Percentiles rank a stretch among this genome's conserved stretches.
Conservation (phyloP, 441 rosid species). For the Eruca vesicaria region DNA sequence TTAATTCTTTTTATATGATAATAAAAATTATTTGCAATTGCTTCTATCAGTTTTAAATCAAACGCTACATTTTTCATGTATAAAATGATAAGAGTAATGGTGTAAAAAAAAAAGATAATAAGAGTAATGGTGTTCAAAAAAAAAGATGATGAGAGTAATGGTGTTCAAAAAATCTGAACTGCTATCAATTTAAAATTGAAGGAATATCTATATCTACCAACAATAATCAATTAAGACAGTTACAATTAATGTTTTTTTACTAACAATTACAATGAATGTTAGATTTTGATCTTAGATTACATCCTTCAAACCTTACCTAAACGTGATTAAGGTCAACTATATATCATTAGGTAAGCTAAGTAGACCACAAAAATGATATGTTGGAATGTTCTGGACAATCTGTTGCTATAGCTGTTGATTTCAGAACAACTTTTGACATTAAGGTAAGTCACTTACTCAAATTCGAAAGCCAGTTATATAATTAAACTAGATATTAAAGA, state of each 20-base stretch:
- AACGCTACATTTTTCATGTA: not conserved
- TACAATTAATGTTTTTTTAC: not conserved
- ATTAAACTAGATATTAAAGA: not conserved
- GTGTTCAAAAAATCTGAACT: too few relatives aligned
- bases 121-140: too few relatives aligned
- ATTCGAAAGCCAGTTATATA: not conserved
- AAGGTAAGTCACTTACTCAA: not conserved
- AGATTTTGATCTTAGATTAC: not conserved
- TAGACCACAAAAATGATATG: not conserved
- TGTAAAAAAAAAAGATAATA: not conserved
- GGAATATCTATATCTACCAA: not conserved
- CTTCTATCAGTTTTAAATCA: not conserved
- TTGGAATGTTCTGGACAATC: not conserved
- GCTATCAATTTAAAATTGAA: not conserved
- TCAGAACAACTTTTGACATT: not conserved
- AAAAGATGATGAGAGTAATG: too few relatives aligned
- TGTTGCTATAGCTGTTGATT: slow-evolving; percentile 7
- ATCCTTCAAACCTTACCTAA: not conserved
- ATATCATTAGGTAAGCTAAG: slow-evolving; percentile 6
- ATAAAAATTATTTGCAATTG: not conserved
- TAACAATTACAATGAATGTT: not conserved
- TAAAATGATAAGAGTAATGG: not conserved
- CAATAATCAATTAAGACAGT: not conserved
- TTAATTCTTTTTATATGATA: not conserved
- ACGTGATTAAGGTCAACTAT: not conserved